Evolutionary conservation across 257 asterid species (phyloP).

Genomic region (Nicotiana obtusifolia): DNA sequence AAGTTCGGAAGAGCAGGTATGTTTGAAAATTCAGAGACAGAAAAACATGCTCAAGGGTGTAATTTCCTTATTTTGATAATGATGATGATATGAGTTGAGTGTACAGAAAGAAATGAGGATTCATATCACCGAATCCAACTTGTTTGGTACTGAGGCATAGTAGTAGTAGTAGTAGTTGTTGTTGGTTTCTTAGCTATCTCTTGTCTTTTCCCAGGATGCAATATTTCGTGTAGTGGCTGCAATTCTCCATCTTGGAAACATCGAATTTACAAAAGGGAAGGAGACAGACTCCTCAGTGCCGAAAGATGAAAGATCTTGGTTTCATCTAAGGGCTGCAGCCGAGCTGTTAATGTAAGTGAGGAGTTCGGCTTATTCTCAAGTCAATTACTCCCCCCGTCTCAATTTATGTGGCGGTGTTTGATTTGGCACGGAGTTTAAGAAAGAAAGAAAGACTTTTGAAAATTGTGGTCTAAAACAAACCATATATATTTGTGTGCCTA

Average conservation of each 20-base stretch:
- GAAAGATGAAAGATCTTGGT: slow-evolving; percentile 21
- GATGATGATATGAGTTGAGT: too few species aligned
- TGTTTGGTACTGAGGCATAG: too few species aligned
- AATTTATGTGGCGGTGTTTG: too few species aligned
- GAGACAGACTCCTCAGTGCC: slow-evolving; percentile 26
- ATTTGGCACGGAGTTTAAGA: too few species aligned
- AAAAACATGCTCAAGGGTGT: neutral
- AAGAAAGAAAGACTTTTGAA: too few species aligned
- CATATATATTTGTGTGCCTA: too few species aligned
- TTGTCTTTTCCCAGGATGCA: slow-evolving; percentile 19
- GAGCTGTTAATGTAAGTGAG: slow-evolving; percentile 21
- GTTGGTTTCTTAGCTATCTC: neutral
- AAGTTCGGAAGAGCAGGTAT: slow-evolving; percentile 20
- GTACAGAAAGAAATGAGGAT: too few species aligned
- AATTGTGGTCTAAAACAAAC: too few species aligned
- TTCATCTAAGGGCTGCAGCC: slow-evolving; percentile 23
- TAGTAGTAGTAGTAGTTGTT: too few species aligned
- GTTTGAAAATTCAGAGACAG: slow-evolving; percentile 1
- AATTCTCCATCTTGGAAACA: slow-evolving; percentile 25
- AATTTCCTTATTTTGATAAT: neutral
- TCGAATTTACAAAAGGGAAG: slow-evolving; percentile 23
- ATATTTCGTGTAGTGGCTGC: slow-evolving; percentile 30
- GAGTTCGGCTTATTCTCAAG: neutral
- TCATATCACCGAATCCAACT: too few species aligned
- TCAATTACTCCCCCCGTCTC: neutral